Evolutionary conservation across 2,329 filamentous ascomycete species (phyloP), one percentile per base, ranked within the genome.

Genomic region (Arthrinium phaeospermum): DNA sequence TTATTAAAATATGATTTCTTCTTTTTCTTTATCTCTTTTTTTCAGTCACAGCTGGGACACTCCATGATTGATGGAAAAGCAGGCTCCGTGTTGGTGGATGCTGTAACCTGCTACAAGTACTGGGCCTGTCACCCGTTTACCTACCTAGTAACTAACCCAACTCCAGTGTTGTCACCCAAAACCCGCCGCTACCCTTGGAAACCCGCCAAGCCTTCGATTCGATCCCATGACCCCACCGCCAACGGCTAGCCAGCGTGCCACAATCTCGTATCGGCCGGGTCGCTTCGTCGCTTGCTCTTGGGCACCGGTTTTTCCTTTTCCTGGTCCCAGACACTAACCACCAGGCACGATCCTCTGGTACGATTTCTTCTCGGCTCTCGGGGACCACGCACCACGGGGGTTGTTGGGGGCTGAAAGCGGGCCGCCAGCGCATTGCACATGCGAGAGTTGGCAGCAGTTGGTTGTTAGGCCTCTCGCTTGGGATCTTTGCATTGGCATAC

Each of bases 251-350:
- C 10, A 49, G 46, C 46, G n/a, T 64, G 6, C 57, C 57, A 64
- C 34, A 64, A 64, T 41, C 57, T 64, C 57, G 57, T 64, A 64
- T 64, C 46, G 19, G 46, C 46, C 22, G 22, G 22, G 46, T n/a
- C 46, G 27, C 37, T 41, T 30, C 13, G 2, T 8, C 2, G 53
- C n/a, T n/a, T 2, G 27, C 27, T 30, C 53, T 13, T 24, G 19
- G 53, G 30, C 16, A 16, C 46, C 46, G 5, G 19, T 27, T 22
- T 61, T 12, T 61, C 22, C 16, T 34, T 61, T 37, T 61, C 53
- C n/a, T 61, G 34, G 34, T 19, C 8, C 5, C 19, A 22, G 4
- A 34, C 34, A n/a, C 57, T 5, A 41, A 13, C 19, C 30, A 41
- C 19, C 46, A 49, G 46, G 22, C 6, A n/a, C 22, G 46, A 49